A percentile compares a stretch with the other conserved stretches of the same genome.
Evolutionary conservation across 2,329 filamentous ascomycete genomes (phyloP).

Genomic region (Grosmannia penicillata): DNA sequence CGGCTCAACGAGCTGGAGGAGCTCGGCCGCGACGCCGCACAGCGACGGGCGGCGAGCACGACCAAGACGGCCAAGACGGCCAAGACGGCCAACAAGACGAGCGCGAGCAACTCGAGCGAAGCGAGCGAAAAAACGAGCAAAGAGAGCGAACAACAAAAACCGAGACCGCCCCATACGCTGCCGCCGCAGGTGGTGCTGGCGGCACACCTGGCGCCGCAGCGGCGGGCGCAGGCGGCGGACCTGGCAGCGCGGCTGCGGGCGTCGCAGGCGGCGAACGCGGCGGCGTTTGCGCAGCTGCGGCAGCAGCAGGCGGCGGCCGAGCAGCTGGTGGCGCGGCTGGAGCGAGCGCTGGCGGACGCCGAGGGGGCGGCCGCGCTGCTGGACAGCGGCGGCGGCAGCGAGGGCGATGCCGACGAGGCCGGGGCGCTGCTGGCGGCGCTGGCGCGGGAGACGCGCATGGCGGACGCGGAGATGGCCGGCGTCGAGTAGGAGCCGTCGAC

Average conservation of each 20-base stretch:
- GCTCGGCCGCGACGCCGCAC: constrained; percentile 35
- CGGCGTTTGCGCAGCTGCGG: constrained; percentile 33
- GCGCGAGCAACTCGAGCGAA: too few species aligned
- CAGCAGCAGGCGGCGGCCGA: constrained; percentile 41
- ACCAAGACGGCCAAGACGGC: background rate
- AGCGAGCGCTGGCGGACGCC: constrained; percentile 38
- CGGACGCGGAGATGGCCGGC: constrained; percentile 24
- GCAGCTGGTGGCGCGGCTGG: constrained; percentile 31
- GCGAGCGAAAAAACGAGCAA: too few species aligned
- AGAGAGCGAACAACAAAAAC: background rate
- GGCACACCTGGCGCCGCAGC: constrained; percentile 39
- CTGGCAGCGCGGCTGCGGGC: constrained; percentile 43
- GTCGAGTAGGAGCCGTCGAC: background rate
- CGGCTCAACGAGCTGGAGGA: constrained; percentile 45
- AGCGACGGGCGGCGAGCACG: constrained; percentile 19
- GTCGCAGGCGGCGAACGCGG: constrained; percentile 40
- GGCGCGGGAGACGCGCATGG: constrained; percentile 31
- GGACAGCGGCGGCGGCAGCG: too few species aligned
- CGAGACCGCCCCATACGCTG: constrained; percentile 37
- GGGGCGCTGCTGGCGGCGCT: constrained; percentile 27
- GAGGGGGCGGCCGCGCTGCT: constrained; percentile 35
- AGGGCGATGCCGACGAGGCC: background rate
- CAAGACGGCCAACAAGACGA: too few species aligned
- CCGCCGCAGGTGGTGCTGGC: constrained; percentile 35
- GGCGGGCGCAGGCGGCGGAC: constrained; percentile 36